Conservation (phyloP, 2,329 filamentous ascomycete species). For the Curvularia sp. region DNA sequence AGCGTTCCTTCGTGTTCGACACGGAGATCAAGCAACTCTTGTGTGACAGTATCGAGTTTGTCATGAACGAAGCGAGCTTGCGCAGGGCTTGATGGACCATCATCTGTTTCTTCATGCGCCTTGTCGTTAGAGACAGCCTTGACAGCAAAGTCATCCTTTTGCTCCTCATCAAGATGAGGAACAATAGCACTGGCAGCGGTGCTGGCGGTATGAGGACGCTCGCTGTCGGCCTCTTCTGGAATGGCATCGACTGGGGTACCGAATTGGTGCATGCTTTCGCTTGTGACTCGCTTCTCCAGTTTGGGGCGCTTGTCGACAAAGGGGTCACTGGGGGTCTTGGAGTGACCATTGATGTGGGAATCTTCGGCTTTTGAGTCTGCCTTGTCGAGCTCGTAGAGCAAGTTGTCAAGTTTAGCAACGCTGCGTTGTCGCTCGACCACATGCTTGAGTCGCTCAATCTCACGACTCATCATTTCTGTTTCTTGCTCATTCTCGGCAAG, state of each 20-base stretch:
- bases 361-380: conserved; percentile 42
- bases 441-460: conserved; percentile 91
- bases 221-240: conserved; percentile 45
- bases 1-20: conserved; percentile 88
- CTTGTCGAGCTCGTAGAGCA: conserved; percentile 85
- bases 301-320: conserved; percentile 42
- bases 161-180: conserved; percentile 18
- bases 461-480: conserved; percentile 93
- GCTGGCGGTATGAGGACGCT: conserved; percentile 41
- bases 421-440: conserved; percentile 95
- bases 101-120: conserved; percentile 34
- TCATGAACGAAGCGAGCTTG: conserved; percentile 88
- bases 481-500: conserved; percentile 96
- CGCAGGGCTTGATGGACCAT: conserved; percentile 71
- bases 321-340: conserved; percentile 41
- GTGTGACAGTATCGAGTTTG: conserved; percentile 88
- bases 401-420: conserved; percentile 89
- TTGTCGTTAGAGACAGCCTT: conserved; percentile 23
- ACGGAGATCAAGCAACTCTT: conserved; percentile 88
- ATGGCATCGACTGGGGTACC: conserved; percentile 45
- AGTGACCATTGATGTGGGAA: conserved; percentile 45
- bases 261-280: conserved; percentile 40
- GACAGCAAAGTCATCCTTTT: conserved; percentile 19
- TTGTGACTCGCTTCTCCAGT: conserved; percentile 30
- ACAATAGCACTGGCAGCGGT: conserved; percentile 12